Percentiles rank a stretch among this genome's conserved stretches.
These are phyloP conservation scores for Singerocomus inundabilis DNA, from an alignment of 1,284 basidiomycete species.

Conservation along the genomic window DNA sequence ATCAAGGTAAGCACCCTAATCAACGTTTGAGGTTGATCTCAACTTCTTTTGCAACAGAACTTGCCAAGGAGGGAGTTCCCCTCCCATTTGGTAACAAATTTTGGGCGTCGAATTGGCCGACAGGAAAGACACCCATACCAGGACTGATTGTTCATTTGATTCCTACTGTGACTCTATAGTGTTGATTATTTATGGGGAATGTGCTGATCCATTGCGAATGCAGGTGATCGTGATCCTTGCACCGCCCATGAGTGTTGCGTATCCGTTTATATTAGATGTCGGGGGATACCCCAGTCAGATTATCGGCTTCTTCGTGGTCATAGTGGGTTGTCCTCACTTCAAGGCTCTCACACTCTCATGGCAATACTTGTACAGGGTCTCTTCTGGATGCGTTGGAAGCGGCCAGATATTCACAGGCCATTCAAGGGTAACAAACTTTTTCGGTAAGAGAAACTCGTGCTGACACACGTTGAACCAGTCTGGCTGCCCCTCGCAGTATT, in stretches of 20 bases:
- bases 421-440: constrained; percentile 46
- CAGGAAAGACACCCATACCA: constrained; percentile 36
- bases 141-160: constrained; percentile 38
- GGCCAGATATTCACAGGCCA: constrained; percentile 47
- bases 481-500: constrained; percentile 58
- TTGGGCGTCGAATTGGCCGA: constrained; percentile 41
- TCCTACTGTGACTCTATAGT: constrained; percentile 23
- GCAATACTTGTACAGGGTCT: constrained; percentile 40
- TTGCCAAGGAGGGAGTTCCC: constrained; percentile 41
- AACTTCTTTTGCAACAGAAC: constrained; percentile 25
- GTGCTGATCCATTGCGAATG: not conserved
- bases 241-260: constrained; percentile 45
- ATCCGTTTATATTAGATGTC: constrained; percentile 56
- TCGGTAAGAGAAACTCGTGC: not conserved
- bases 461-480: constrained; percentile 33
- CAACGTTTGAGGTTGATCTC: too few species aligned
- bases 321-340: constrained; percentile 32
- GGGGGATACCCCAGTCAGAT: constrained; percentile 58
- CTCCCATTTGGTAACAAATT: constrained; percentile 39
- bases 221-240: constrained; percentile 52
- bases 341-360: not conserved
- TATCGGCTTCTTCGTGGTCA: constrained; percentile 54
- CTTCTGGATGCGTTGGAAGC: constrained; percentile 54
- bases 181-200: too few species aligned
- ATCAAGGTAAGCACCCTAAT: constrained; percentile 37